Percentiles rank a stretch among this genome's conserved stretches.
Conservation (phyloP, 2,329 filamentous ascomycete genomes). For the Colletotrichum sp. region DNA sequence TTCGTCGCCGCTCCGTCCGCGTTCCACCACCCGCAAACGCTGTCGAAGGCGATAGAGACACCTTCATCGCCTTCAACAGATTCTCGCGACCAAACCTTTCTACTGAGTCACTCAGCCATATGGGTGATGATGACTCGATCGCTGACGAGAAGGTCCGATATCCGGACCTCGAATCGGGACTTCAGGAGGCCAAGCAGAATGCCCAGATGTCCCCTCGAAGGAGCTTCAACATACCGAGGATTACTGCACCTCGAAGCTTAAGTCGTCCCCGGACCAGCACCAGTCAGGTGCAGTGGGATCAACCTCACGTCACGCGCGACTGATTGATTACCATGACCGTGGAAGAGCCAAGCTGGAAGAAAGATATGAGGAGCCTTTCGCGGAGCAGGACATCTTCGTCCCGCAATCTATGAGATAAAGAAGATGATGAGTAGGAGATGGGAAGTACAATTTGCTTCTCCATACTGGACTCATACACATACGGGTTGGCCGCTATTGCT, state of each 20-base stretch:
- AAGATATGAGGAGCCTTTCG: neutral
- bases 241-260: neutral
- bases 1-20: constrained; percentile 41
- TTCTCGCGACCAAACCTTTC: constrained; percentile 43
- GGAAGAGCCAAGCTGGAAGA: neutral
- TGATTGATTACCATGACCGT: neutral
- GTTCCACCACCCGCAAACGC: constrained; percentile 44
- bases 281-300: constrained; percentile 1
- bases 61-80: constrained; percentile 53
- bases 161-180: constrained; percentile 4
- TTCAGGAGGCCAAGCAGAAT: neutral
- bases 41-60: constrained; percentile 37
- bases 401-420: neutral
- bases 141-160: neutral
- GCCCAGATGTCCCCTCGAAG: neutral
- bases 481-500: neutral
- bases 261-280: neutral
- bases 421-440: neutral
- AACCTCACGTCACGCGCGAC: neutral
- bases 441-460: neutral
- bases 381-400: neutral
- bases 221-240: neutral
- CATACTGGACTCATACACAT: neutral
- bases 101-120: neutral
- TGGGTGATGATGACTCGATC: neutral